Evolutionary conservation across 805 yeast genomes (phyloP).

Genomic region (Saccharomycopsis amapae): DNA sequence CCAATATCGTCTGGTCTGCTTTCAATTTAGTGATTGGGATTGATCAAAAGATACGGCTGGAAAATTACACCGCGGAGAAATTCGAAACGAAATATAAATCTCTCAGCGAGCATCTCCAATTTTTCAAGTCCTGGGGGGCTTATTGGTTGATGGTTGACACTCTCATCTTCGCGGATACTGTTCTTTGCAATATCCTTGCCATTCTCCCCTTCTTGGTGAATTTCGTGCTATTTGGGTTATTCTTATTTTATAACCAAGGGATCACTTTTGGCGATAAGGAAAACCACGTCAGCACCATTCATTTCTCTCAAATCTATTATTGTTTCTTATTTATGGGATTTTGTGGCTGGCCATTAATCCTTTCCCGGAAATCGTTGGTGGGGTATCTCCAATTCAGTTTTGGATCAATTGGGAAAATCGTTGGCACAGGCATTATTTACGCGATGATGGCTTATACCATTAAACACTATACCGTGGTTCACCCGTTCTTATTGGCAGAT

Average conservation of each 20-base stretch:
- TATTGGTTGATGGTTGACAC: neutral
- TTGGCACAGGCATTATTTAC: conserved; percentile 18
- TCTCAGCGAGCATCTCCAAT: neutral
- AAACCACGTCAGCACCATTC: conserved; percentile 68
- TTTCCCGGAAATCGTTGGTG: conserved; percentile 30
- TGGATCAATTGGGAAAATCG: conserved; percentile 22
- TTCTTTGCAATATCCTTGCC: conserved; percentile 7
- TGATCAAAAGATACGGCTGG: conserved; percentile 33
- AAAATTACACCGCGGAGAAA: neutral
- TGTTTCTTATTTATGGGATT: conserved; percentile 55
- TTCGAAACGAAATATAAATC: conserved; percentile 2
- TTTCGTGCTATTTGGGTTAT: conserved; percentile 45
- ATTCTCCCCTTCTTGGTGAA: conserved; percentile 48
- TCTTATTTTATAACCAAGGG: conserved; percentile 66
- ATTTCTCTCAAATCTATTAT: conserved; percentile 76
- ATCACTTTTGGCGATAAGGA: conserved; percentile 88
- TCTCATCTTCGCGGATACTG: conserved; percentile 20
- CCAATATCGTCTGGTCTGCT: conserved; percentile 82
- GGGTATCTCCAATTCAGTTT: conserved; percentile 34
- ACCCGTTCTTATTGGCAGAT: conserved; percentile 89
- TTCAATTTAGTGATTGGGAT: conserved; percentile 49
- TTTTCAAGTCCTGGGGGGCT: neutral
- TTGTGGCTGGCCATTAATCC: conserved; percentile 75
- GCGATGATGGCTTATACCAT: conserved; percentile 41
- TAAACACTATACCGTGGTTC: conserved; percentile 61